Conservation (phyloP, 2,329 filamentous ascomycete species). For the Acrodontium crateriforme region DNA sequence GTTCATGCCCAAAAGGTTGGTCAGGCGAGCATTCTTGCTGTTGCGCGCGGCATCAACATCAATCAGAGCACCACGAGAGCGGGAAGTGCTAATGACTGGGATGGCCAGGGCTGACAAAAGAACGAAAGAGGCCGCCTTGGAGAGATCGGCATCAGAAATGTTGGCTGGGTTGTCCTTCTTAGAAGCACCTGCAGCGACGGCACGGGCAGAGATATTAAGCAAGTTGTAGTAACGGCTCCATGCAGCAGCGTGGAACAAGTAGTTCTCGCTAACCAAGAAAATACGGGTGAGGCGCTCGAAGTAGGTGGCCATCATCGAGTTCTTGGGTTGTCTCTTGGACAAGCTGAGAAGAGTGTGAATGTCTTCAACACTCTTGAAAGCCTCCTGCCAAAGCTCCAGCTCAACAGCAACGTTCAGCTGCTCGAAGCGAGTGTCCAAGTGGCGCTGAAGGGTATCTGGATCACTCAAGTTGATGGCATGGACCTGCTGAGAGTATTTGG, state of each 20-base stretch:
- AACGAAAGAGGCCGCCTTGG: constrained; percentile 90
- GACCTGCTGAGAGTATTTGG: constrained; percentile 98
- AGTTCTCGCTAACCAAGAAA: constrained; percentile 98
- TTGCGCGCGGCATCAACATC: constrained; percentile 95
- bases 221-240: constrained; percentile 98
- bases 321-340: constrained; percentile 96
- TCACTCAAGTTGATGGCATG: constrained; percentile 98
- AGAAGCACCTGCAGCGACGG: constrained; percentile 68
- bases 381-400: constrained; percentile 96
- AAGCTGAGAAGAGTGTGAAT: constrained; percentile 94
- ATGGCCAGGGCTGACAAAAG: constrained; percentile 92
- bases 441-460: constrained; percentile 89
- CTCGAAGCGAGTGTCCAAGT: constrained; percentile 95
- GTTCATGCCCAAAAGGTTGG: constrained; percentile 87
- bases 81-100: constrained; percentile 94
- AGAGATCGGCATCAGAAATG: constrained; percentile 76
- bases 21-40: constrained; percentile 97
- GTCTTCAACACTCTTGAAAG: constrained; percentile 97
- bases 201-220: constrained; percentile 73
- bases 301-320: constrained; percentile 99
- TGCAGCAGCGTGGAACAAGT: constrained; percentile 94
- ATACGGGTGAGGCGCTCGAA: constrained; percentile 98
- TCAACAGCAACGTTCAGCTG: constrained; percentile 97
- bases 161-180: constrained; percentile 84
- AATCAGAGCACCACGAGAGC: constrained; percentile 87